Evolutionary conservation across 257 asterid genomes (phyloP).

Genomic region (Penstemon barbatus): DNA sequence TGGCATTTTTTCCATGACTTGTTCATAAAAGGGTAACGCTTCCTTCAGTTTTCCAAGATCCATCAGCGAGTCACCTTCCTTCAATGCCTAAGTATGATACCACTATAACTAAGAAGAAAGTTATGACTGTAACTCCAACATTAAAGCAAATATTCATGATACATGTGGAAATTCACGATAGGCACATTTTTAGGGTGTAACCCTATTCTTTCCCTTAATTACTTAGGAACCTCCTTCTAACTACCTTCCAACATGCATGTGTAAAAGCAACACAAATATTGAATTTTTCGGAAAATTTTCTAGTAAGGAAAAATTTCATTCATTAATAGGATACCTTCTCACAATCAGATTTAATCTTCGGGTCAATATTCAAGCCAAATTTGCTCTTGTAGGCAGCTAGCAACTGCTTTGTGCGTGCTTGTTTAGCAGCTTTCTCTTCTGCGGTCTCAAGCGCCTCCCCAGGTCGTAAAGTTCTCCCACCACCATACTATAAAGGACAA

Average conservation of each 20-base stretch:
- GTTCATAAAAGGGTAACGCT: constrained; percentile 70
- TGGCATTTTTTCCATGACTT: constrained; percentile 69
- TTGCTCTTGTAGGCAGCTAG: constrained; percentile 67
- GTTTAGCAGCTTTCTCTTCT: constrained; percentile 73
- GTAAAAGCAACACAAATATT: not conserved
- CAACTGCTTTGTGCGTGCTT: constrained; percentile 68
- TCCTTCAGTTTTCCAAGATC: constrained; percentile 77
- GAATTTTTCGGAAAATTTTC: not conserved
- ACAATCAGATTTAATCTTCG: constrained; percentile 72
- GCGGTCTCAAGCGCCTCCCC: constrained; percentile 83
- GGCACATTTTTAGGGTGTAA: not conserved
- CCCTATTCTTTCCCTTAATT: not conserved
- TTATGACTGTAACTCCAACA: constrained; percentile 36
- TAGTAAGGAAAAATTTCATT: not conserved
- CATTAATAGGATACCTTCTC: constrained; percentile 49
- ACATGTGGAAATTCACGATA: constrained; percentile 3
- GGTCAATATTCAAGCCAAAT: constrained; percentile 68
- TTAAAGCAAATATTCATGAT: constrained; percentile 3
- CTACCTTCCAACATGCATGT: not conserved
- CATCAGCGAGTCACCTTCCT: constrained; percentile 80
- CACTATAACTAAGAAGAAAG: constrained; percentile 72
- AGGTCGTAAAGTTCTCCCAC: constrained; percentile 84
- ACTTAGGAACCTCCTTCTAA: not conserved
- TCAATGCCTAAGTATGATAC: constrained; percentile 69
- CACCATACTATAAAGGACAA: constrained; percentile 63